These are phyloP conservation scores for Hebeloma cylindrosporum DNA, from an alignment of 768 basidiomycete genomes.

Conservation along the genomic window DNA sequence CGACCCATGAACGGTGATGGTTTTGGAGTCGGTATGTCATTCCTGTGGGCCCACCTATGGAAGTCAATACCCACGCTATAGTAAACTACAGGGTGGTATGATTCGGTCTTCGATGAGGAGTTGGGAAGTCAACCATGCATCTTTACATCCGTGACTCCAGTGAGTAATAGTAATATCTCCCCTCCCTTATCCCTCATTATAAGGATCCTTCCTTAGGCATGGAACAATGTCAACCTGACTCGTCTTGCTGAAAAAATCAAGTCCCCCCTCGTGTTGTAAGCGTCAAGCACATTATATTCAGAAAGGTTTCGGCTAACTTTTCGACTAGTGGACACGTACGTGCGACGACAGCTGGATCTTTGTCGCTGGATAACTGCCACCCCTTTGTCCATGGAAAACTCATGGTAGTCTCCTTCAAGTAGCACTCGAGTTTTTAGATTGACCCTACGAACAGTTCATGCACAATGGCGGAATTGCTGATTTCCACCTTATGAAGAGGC, in stretches of 20 bases:
- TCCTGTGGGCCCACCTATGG: background rate
- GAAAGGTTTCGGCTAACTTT: background rate
- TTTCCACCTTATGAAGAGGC: constrained; percentile 78
- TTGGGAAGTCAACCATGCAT: constrained; percentile 89
- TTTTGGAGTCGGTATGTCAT: constrained; percentile 83
- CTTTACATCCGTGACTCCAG: constrained; percentile 93
- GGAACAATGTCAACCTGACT: constrained; percentile 95
- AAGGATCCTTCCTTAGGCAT: constrained; percentile 69
- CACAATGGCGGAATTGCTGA: constrained; percentile 94
- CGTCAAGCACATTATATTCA: constrained; percentile 12
- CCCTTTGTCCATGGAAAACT: constrained; percentile 91
- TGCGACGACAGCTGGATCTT: constrained; percentile 87
- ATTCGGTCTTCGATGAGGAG: constrained; percentile 80
- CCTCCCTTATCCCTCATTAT: background rate
- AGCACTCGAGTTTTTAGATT: background rate
- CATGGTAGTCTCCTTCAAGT: constrained; percentile 59
- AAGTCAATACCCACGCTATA: too few species aligned
- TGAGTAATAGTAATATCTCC: constrained; percentile 32
- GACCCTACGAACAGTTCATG: constrained; percentile 71
- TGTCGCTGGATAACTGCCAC: constrained; percentile 94
- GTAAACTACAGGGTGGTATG: constrained; percentile 97
- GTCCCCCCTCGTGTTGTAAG: constrained; percentile 91
- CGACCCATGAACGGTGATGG: constrained; percentile 95
- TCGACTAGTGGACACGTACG: constrained; percentile 80
- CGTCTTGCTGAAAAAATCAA: constrained; percentile 96